These are phyloP conservation scores for Rachicladosporium sp. DNA, from an alignment of 2,329 filamentous ascomycete genomes.

Conservation along the genomic window DNA sequence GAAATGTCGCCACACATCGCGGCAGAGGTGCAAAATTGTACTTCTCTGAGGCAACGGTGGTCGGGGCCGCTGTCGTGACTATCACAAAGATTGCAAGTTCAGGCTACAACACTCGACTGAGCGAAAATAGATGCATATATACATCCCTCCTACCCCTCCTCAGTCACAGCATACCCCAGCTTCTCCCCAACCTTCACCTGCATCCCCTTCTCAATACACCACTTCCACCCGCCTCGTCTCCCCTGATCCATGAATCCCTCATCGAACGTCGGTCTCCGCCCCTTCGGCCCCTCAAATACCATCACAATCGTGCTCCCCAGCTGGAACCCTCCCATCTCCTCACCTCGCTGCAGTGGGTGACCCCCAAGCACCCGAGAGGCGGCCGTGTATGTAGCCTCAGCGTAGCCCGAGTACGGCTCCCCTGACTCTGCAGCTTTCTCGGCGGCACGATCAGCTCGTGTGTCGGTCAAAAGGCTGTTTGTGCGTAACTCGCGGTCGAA, in stretches of 20 bases:
- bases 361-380: slow-evolving; percentile 70
- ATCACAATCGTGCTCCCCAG: slow-evolving; percentile 89
- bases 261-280: slow-evolving; percentile 43
- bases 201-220: slow-evolving; percentile 78
- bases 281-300: slow-evolving; percentile 85
- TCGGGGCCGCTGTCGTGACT: no score
- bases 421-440: slow-evolving; percentile 63
- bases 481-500: slow-evolving; percentile 91
- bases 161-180: slow-evolving; percentile 59
- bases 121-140: no score
- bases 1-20: no score
- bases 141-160: slow-evolving; percentile 4
- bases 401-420: slow-evolving; percentile 78
- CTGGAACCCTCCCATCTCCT: slow-evolving; percentile 98
- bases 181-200: slow-evolving; percentile 81
- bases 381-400: slow-evolving; percentile 75
- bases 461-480: slow-evolving; percentile 86
- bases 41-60: no score
- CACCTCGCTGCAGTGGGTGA: slow-evolving; percentile 70
- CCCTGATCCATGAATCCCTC: slow-evolving; percentile 43
- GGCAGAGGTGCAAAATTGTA: no score
- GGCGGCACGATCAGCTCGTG: slow-evolving; percentile 74
- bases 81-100: no score
- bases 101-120: no score
- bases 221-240: slow-evolving; percentile 58